Base-by-base conservation (phyloP, 1,284 basidiomycete genomes). In the Sanguinoderma infundibulare region DNA sequence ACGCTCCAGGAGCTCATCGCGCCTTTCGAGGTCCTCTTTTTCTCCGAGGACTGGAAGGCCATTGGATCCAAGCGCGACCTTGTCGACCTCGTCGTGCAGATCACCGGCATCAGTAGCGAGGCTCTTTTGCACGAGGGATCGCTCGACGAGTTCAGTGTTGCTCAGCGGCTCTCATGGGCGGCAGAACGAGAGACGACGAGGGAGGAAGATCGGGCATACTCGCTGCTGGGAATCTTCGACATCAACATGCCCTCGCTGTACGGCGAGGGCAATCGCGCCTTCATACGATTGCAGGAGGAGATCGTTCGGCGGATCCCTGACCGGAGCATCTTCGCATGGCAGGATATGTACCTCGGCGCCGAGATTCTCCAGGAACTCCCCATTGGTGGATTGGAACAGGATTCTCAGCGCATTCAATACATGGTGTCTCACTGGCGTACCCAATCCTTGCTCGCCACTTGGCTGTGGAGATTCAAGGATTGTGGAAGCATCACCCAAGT, bases 1-100 rank as follows among this genome's bases (percentile, higher is more conserved):
- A n/a, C n/a, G n/a, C n/a, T n/a, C n/a, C 46, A 49, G 14, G 53
- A 57, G 47, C 35, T 57, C 32, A 47, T 57, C n/a, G 55, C 55
- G n/a, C 55, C 55, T 7, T 6, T 17, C 7, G 4, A 9, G 14
- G 30, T 50, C 6, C 17, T 57, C 2, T 57, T 57, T 7, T 12
- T 50, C 5, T 49, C 44, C 9, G 9, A 20, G 28, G 46, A 50
- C 15, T 57, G 55, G 55, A 26, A 22, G 2, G 22, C 30, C 26
- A 38, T 50, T 24, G 36, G 55, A 2, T 39, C 47, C 9, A 57
- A 52, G 26, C 20, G 5, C 5, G 15, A 6, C 5, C 52, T 53
- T 10, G 38, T n/a, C 8, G 12, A 15, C 14, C 10, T 39, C 24
- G 10, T 53, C 26, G 38, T 6, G 24, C 36, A 53, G 26, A 22